A percentile compares a stretch with the other conserved stretches of the same genome.
Evolutionary conservation across 2,329 filamentous ascomycete genomes (phyloP).

Genomic region (Calycina herbarum): DNA sequence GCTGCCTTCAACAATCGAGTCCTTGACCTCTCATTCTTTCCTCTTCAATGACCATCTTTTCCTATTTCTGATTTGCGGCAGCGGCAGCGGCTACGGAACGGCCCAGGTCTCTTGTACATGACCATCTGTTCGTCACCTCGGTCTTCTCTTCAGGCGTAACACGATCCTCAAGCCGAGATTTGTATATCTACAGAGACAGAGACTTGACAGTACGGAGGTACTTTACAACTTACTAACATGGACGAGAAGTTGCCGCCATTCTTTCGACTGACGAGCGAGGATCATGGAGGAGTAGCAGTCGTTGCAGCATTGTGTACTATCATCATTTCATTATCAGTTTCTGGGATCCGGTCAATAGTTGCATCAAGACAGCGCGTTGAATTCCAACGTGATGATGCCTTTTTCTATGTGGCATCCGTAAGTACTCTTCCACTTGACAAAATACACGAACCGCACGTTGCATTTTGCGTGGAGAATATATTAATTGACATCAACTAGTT

Average conservation of each 20-base stretch:
- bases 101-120: too few relatives aligned
- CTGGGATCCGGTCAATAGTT: slow-evolving; percentile 11
- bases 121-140: too few relatives aligned
- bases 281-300: slow-evolving; percentile 14
- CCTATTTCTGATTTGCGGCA: too few relatives aligned
- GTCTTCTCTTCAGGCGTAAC: neutral
- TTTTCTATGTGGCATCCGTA: slow-evolving; percentile 14
- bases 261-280: slow-evolving; percentile 12
- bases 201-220: neutral
- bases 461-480: too few relatives aligned
- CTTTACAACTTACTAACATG: slow-evolving; percentile 1
- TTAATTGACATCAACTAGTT: too few relatives aligned
- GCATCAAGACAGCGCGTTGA: slow-evolving; percentile 10
- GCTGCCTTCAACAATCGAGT: too few relatives aligned
- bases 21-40: too few relatives aligned
- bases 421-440: neutral
- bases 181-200: too few relatives aligned
- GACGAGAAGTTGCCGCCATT: slow-evolving; percentile 14
- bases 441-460: neutral
- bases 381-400: slow-evolving; percentile 12
- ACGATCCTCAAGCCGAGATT: neutral
- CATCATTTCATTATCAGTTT: slow-evolving; percentile 12
- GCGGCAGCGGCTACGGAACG: too few relatives aligned
- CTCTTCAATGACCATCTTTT: too few relatives aligned
- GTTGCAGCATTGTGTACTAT: slow-evolving; percentile 14